Evolutionary conservation across 495 filamentous ascomycete species (phyloP), one percentile per base, ranked within the genome.

Genomic region (Daldinia vernicosa): DNA sequence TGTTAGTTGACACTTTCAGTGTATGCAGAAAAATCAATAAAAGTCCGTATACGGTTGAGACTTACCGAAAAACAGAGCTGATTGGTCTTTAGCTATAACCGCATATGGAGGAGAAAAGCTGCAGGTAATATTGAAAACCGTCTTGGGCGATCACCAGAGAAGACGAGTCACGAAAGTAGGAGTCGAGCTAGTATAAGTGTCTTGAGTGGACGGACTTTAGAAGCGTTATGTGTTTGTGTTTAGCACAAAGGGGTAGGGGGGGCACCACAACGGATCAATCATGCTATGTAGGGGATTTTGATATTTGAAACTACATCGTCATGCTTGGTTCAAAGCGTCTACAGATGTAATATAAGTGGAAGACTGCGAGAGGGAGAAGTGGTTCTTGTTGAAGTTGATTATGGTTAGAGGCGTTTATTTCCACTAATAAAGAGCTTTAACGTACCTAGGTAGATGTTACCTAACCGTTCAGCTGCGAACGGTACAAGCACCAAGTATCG

Each of bases 311-410:
- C 70, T 26, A 11, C 35, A 69, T 73, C 70, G 70, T 61, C 66
- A 66, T 63, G 58, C 52, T 45, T 66, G 52, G 66, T 73, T 69
- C 66, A 69, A 73, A 73, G 70, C 70, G 70, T 73, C 52, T 73
- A 73, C 57, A 66, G 61, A n/a, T 32, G 66, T 14, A 58, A 66
- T 62, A 8, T 69, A 53, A 73, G 66, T 69, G 70, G 70, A 73
- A 69, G 70, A 40, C 45, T 32, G 11, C n/a, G 50, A 45, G 45
- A 27, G 26, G 62, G 62, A 51, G 57, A 55, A 51, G 26, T 50
- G 56, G 60, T 58, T 61, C 39, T 40, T 52, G 22, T 47, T 61
- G 56, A 45, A 27, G 53, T 63, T 60, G 50, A 52, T 52, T 57
- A 37, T 51, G 51, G 55, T 61, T 54, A 51, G 12, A 60, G 43